Evolutionary conservation across 2,329 filamentous ascomycete species (phyloP), one percentile per base, ranked within the genome.

Genomic region (Colletotrichum viniferum): DNA sequence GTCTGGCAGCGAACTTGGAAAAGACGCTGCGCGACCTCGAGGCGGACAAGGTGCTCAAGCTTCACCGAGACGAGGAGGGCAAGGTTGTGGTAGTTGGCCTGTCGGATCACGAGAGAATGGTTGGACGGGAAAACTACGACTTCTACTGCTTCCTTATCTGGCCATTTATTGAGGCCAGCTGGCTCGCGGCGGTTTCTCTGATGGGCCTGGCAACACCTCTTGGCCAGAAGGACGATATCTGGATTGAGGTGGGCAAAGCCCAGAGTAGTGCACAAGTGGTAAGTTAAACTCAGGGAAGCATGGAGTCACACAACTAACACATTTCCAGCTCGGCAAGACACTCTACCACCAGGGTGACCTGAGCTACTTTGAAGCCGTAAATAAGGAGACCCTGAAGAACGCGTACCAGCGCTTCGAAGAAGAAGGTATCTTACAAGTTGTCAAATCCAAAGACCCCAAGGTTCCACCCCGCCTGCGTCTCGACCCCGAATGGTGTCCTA

Each of bases 141-240:
- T 99, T 99, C 84, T 98, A 98, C 86, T 98, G 96, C 86, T 99
- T 98, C 88, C 86, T 99, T 24, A 95, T 99, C 77, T 99, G 97
- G 97, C 97, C 97, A 0, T 99, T 99, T 79, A 96, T 98, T 78
- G 97, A 99, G 84, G 94, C 96, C 0, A 94, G 91, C 68, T 99
- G 97, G 97, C 90, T 99, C 2, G 96, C 95, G 13, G 94, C 96
- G 0, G 94, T 98, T 1, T 95, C 94, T 0, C 88, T 98, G 1
- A 93, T 98, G 87, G 96, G 96, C 60, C 89, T 98, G 16, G 94
- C 95, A 0, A 96, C 96, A 3, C 95, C 95, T 5, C 81, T 84
- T 1, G 86, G 81, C 1, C 83, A 89, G 75, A 86, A 88, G n/a
- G 88, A 88, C n/a, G 92, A 94, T 63, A 87, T 91, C 7, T 98